phyloP scores from a whole-genome alignment of 331 rosid species.

The Stylosanthes scabra region DNA sequence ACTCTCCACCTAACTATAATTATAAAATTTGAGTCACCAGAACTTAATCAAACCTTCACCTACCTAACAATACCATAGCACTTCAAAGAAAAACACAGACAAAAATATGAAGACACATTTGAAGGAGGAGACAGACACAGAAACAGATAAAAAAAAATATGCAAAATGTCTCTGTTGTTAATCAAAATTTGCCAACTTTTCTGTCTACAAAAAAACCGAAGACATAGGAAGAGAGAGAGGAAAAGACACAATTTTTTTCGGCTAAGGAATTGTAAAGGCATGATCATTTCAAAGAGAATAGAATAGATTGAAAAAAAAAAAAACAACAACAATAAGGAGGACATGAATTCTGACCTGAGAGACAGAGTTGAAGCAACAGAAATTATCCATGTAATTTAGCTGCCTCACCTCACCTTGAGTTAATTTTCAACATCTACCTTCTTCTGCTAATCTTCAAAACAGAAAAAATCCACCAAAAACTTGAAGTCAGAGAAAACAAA shows the following conservation, averaged over 20 bases:
- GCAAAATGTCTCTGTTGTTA: too few species aligned
- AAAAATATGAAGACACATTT: too few species aligned
- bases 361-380: slow-evolving; percentile 80
- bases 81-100: not conserved
- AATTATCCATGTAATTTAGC: slow-evolving; percentile 64
- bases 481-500: slow-evolving; percentile 28
- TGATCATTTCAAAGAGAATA: slow-evolving; percentile 11
- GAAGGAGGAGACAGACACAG: too few species aligned
- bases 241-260: too few species aligned
- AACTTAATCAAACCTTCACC: slow-evolving; percentile 5
- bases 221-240: too few species aligned
- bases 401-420: slow-evolving; percentile 49
- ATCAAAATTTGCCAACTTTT: too few species aligned
- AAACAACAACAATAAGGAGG: not conserved
- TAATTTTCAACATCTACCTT: slow-evolving; percentile 63
- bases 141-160: too few species aligned
- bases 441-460: slow-evolving; percentile 41
- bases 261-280: slow-evolving; percentile 15
- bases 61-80: slow-evolving; percentile 11
- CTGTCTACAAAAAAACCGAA: too few species aligned
- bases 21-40: not conserved
- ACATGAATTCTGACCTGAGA: slow-evolving; percentile 64
- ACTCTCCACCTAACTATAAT: not conserved
- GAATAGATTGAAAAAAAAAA: not conserved
- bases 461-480: slow-evolving; percentile 11